A percentile compares a stretch with the other conserved stretches of the same genome.
phyloP scores from a whole-genome alignment of 1,284 basidiomycete genomes.

The Gymnopus androsaceus region DNA sequence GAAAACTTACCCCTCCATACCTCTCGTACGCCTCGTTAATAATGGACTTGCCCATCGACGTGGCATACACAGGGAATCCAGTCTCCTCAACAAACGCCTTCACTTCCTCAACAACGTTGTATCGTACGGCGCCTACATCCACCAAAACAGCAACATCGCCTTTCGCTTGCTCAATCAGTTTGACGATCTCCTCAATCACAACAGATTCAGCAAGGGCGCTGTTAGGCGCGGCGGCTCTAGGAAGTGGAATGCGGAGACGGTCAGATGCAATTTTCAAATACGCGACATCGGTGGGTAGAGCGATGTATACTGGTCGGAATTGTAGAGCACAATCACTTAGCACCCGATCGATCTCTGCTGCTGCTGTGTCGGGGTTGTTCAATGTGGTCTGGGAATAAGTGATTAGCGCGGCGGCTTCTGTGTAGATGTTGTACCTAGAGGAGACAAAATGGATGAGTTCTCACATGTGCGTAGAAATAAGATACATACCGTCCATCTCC shows the following conservation, averaged over 20 bases:
- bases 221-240: constrained; percentile 49
- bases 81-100: constrained; percentile 71
- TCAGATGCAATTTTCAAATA: constrained; percentile 67
- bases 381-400: constrained; percentile 71
- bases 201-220: constrained; percentile 65
- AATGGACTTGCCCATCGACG: constrained; percentile 90
- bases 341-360: constrained; percentile 79
- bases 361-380: constrained; percentile 53
- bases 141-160: constrained; percentile 79
- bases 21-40: constrained; percentile 78
- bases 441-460: constrained; percentile 9
- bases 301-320: constrained; percentile 88
- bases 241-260: constrained; percentile 66
- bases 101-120: constrained; percentile 71
- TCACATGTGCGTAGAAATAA: neutral
- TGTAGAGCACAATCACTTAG: constrained; percentile 72
- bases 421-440: constrained; percentile 78
- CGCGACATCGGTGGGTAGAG: constrained; percentile 85
- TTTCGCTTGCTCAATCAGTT: constrained; percentile 62
- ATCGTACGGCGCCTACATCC: constrained; percentile 86
- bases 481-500: constrained; percentile 70
- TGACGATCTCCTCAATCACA: constrained; percentile 74
- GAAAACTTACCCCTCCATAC: constrained; percentile 78
- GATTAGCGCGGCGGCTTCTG: constrained; percentile 75
- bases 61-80: constrained; percentile 75